Evolutionary conservation across 208 protist species (phyloP), one percentile per base, ranked within the genome.

Genomic region (Leishmania guyanensis): DNA sequence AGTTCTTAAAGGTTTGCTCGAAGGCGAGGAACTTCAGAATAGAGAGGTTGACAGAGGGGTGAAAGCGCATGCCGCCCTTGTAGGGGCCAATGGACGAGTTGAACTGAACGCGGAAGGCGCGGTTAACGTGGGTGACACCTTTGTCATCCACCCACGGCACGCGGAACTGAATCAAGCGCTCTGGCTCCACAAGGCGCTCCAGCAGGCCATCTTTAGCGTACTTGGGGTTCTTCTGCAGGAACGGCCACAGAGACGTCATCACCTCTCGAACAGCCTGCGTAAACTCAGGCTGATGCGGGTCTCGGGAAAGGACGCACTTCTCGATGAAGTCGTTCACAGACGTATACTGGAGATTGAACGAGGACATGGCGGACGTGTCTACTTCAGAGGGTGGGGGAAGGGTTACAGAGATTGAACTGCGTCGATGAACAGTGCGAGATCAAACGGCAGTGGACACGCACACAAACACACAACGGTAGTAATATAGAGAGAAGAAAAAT

Each of bases 21-120:
- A 99, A 99, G 75, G 95, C 98, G n/a, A 99, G 89, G 82, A 99
- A 99, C 86, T 98, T 98, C 22, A 98, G 84, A 56, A 98, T 96
- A 62, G 88, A 94, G 29, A 98, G 84, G 83, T 97, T 97, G n/a
- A 98, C 95, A 5, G 89, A 89, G 26, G 91, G 93, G 78, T 96
- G 92, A 75, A 96, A 94, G 56, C 91, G 84, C 84, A 94, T 94
- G 84, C 92, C 98, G 73, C 98, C 98, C 86, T 99, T 99, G 92
- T 98, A 99, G 50, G 98, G 98, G 29, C 98, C 98, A 75, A 98
- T 91, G 64, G 96, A 84, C 20, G 85, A 92, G 93, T 98, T 99
- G 84, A 98, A 99, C 86, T 99, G 95, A 36, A 98, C 95, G 80
- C 98, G 93, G 85, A 86, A 99, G 43, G 95, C 98, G 33, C 95